Evolutionary conservation across 176 grass and related monocot genomes (phyloP).

Genomic region (Eragrostis nindensis): DNA sequence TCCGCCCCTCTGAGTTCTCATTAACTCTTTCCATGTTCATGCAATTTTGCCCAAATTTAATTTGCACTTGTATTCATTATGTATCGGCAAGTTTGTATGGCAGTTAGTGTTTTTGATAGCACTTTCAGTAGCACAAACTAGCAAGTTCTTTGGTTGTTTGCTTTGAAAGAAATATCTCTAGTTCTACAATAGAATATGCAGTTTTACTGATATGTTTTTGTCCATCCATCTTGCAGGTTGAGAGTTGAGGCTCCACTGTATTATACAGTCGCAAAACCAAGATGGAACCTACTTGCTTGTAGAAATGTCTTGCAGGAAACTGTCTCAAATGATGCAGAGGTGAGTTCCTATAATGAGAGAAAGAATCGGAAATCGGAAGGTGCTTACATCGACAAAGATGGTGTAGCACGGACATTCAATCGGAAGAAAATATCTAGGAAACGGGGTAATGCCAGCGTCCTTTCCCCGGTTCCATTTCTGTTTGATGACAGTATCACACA

Average conservation of each 20-base stretch:
- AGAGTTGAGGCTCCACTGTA: conserved; percentile 44
- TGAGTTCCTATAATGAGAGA: conserved; percentile 38
- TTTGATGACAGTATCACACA: neutral
- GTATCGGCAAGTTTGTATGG: neutral
- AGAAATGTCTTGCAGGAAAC: conserved; percentile 35
- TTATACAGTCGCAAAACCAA: conserved; percentile 38
- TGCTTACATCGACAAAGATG: conserved; percentile 80
- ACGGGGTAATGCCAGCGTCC: conserved; percentile 51
- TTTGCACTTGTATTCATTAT: neutral
- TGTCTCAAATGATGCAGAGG: conserved; percentile 27
- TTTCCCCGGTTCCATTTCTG: neutral
- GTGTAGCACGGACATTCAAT: conserved; percentile 53
- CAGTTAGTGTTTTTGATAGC: neutral
- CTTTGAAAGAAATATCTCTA: neutral
- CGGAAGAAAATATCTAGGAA: conserved; percentile 83
- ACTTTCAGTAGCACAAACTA: neutral
- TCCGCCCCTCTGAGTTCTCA: neutral
- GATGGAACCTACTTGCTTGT: conserved; percentile 38
- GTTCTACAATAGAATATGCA: neutral
- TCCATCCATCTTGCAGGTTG: conserved; percentile 47
- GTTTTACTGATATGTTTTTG: conserved; percentile 23
- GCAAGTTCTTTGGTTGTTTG: neutral
- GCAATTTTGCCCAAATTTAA: neutral
- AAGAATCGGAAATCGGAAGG: conserved; percentile 47
- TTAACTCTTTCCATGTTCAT: neutral